Conservation (phyloP, 2,329 filamentous ascomycete genomes). For the Cadophora malorum region DNA sequence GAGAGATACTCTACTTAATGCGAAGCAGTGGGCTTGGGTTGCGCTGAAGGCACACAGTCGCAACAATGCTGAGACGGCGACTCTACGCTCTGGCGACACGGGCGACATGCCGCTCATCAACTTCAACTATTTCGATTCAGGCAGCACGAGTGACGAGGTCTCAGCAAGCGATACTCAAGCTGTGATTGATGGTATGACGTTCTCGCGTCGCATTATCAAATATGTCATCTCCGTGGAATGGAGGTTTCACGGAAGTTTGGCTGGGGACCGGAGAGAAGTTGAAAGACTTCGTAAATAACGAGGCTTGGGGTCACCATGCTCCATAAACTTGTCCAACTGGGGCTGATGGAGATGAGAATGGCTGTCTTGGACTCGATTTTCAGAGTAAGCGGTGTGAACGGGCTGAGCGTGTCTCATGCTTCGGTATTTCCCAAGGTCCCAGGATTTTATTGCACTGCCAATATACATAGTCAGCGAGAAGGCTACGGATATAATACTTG, state of each 20-base stretch:
- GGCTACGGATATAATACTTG: slow-evolving; percentile 48
- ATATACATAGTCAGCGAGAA: slow-evolving; percentile 66
- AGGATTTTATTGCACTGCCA: slow-evolving; percentile 57
- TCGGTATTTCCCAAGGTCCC: slow-evolving; percentile 59
- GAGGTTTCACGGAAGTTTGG: slow-evolving; percentile 51
- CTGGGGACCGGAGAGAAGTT: slow-evolving; percentile 52
- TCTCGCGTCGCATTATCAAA: slow-evolving; percentile 46
- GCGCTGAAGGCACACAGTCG: slow-evolving; percentile 68
- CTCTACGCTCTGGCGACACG: slow-evolving; percentile 66
- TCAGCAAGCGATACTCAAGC: slow-evolving; percentile 32
- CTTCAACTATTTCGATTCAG: slow-evolving; percentile 64
- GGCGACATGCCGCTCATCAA: slow-evolving; percentile 67
- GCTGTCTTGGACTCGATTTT: slow-evolving; percentile 50
- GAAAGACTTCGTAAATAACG: slow-evolving; percentile 55
- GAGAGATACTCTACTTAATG: slow-evolving; percentile 44
- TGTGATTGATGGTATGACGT: slow-evolving; percentile 32
- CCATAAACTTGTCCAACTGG: slow-evolving; percentile 9
- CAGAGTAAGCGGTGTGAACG: slow-evolving; percentile 46
- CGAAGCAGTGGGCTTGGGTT: slow-evolving; percentile 47
- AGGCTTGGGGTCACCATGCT: slow-evolving; percentile 52
- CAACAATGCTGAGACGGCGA: slow-evolving; percentile 67
- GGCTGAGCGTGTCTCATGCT: slow-evolving; percentile 49
- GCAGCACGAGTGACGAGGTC: slow-evolving; percentile 37
- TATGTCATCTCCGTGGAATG: slow-evolving; percentile 50
- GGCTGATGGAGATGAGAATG: slow-evolving; percentile 52